Percentiles rank a stretch among this genome's conserved stretches.
These are phyloP conservation scores for Trichomonascaceae sp. DNA, from an alignment of 1,139 yeast genomes.

Conservation along the genomic window DNA sequence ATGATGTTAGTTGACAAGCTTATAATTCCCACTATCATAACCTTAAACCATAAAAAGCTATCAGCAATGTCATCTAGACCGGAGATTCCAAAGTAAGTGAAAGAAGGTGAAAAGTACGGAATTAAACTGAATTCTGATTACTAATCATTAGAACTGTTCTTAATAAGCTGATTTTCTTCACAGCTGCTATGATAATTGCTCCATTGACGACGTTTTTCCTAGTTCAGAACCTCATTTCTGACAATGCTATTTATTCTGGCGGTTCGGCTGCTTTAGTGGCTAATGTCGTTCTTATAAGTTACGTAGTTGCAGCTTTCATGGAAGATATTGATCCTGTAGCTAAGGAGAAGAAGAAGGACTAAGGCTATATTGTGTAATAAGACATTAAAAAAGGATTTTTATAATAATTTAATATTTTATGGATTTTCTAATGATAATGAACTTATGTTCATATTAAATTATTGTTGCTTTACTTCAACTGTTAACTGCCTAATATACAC, in stretches of 20 bases:
- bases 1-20: not conserved
- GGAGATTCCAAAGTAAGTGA: slow-evolving; percentile 19
- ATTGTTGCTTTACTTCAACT: too few relatives aligned
- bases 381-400: not conserved
- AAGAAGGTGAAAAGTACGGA: not conserved
- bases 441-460: too few relatives aligned
- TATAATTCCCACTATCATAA: not conserved
- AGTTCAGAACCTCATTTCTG: slow-evolving; percentile 40
- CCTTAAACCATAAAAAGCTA: not conserved
- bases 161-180: slow-evolving; percentile 73
- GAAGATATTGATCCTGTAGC: slow-evolving; percentile 49
- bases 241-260: slow-evolving; percentile 71
- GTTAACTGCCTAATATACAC: slow-evolving; percentile 48
- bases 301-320: slow-evolving; percentile 77
- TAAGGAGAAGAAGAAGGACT: slow-evolving; percentile 8
- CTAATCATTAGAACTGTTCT: slow-evolving; percentile 45
- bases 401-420: not conserved
- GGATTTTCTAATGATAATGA: slow-evolving; percentile 1
- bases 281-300: slow-evolving; percentile 78
- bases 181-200: slow-evolving; percentile 78
- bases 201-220: slow-evolving; percentile 73
- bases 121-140: slow-evolving; percentile 8
- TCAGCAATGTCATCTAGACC: slow-evolving; percentile 8
- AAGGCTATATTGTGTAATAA: not conserved
- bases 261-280: slow-evolving; percentile 87